These are phyloP conservation scores for Starmerella scarabaei DNA, from an alignment of 805 yeast genomes.

Conservation along the genomic window DNA sequence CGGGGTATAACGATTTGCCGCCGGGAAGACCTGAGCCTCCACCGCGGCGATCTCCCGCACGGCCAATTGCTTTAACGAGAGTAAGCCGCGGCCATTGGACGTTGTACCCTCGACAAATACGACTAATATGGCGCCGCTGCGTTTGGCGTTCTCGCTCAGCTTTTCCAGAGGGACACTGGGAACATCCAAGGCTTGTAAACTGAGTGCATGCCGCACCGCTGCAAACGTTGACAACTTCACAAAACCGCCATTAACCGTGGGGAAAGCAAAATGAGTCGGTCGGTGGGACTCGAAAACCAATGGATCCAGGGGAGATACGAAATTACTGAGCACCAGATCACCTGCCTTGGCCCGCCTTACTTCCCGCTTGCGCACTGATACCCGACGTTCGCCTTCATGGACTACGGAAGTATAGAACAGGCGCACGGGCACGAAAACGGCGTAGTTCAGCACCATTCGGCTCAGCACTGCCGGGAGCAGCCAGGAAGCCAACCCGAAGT, in stretches of 20 bases:
- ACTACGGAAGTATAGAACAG: constrained; percentile 24
- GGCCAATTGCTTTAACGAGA: constrained; percentile 37
- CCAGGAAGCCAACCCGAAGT: constrained; percentile 6
- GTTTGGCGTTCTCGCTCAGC: constrained; percentile 21
- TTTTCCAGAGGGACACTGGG: constrained; percentile 11
- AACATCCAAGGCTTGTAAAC: not conserved
- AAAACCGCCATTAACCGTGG: constrained; percentile 29
- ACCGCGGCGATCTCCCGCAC: constrained; percentile 16
- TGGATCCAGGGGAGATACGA: constrained; percentile 47
- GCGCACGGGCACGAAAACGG: constrained; percentile 14
- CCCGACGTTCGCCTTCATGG: constrained; percentile 38
- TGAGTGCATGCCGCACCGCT: constrained; percentile 19
- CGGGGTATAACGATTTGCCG: constrained; percentile 27
- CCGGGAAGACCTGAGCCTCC: constrained; percentile 20
- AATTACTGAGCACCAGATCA: constrained; percentile 45
- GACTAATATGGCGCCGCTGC: constrained; percentile 36
- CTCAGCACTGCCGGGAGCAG: constrained; percentile 9
- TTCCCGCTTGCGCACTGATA: constrained; percentile 28
- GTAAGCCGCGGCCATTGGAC: constrained; percentile 65
- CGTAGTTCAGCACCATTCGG: constrained; percentile 6
- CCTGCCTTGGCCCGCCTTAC: constrained; percentile 23
- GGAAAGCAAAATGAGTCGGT: constrained; percentile 29
- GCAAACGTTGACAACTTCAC: constrained; percentile 11
- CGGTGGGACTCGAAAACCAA: constrained; percentile 26
- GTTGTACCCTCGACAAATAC: constrained; percentile 73